Conservation (phyloP, 352 stramenopile species). For the Pythium rhizo-oryzae region DNA sequence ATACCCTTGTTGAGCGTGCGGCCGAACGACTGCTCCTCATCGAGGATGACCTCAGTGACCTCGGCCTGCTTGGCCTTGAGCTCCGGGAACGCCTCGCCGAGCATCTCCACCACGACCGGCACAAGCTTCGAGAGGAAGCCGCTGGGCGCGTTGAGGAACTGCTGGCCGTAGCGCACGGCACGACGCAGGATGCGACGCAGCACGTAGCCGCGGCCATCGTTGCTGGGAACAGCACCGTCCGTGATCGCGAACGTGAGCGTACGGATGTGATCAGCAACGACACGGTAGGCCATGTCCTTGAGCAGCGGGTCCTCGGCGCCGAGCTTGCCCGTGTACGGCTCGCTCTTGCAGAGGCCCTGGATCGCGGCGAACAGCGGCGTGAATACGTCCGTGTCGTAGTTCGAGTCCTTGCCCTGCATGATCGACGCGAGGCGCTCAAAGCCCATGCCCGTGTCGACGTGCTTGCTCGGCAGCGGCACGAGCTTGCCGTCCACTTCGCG, state of each 20-base stretch:
- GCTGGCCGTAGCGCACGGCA: conserved; percentile 97
- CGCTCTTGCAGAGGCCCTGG: conserved; percentile 75
- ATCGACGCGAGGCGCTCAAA: conserved; percentile 95
- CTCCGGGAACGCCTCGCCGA: conserved; percentile 96
- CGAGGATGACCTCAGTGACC: conserved; percentile 94
- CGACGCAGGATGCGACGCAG: conserved; percentile 97
- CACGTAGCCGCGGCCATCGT: conserved; percentile 98
- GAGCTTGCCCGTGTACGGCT: conserved; percentile 82
- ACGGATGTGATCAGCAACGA: conserved; percentile 98
- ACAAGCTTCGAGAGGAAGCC: conserved; percentile 96
- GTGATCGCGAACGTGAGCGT: conserved; percentile 98
- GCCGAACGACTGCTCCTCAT: conserved; percentile 97
- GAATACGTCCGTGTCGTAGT: conserved; percentile 99
- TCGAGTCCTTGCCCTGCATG: conserved; percentile 93
- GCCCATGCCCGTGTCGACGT: conserved; percentile 99
- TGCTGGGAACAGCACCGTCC: conserved; percentile 96
- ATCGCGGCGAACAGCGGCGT: conserved; percentile 95
- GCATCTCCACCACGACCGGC: conserved; percentile 92
- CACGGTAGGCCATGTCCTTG: conserved; percentile 92
- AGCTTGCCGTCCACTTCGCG: conserved; percentile 91
- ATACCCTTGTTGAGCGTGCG: conserved; percentile 95
- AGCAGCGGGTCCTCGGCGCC: conserved; percentile 90
- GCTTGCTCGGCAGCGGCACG: conserved; percentile 91
- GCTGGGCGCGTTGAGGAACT: conserved; percentile 95
- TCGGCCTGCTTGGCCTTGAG: conserved; percentile 90